Evolutionary conservation across 148 eudicot genomes (phyloP).

Genomic region (Pouteria glomerata): DNA sequence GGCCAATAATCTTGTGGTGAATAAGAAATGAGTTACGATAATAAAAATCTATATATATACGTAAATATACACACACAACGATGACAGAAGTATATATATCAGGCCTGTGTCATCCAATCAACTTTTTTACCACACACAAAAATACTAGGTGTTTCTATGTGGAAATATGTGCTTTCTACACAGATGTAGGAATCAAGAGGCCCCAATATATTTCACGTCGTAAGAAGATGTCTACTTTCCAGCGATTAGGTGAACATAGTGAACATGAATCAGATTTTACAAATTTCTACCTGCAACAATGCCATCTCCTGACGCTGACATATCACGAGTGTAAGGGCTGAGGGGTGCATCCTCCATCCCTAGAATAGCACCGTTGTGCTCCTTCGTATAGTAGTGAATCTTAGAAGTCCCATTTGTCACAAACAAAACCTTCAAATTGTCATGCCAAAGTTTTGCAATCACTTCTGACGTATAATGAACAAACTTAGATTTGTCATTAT

Average conservation of each 20-base stretch:
- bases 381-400: slow-evolving; percentile 84
- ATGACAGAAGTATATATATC: neutral
- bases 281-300: slow-evolving; percentile 76
- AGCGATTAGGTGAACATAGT: neutral
- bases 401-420: slow-evolving; percentile 94
- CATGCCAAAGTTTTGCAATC: slow-evolving; percentile 76
- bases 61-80: no score
- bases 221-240: neutral
- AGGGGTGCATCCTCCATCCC: slow-evolving; percentile 96
- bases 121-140: neutral
- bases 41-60: no score
- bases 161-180: neutral
- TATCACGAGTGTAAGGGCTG: slow-evolving; percentile 77
- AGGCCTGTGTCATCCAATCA: neutral
- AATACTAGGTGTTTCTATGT: neutral
- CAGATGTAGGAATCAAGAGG: neutral
- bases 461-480: slow-evolving; percentile 61
- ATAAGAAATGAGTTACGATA: neutral
- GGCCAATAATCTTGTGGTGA: neutral
- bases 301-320: slow-evolving; percentile 96
- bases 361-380: slow-evolving; percentile 55
- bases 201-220: neutral
- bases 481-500: slow-evolving; percentile 59
- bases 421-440: slow-evolving; percentile 77
- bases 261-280: neutral